phyloP scores from a whole-genome alignment of 2,329 filamentous ascomycete genomes.

The Septoria petroselini region DNA sequence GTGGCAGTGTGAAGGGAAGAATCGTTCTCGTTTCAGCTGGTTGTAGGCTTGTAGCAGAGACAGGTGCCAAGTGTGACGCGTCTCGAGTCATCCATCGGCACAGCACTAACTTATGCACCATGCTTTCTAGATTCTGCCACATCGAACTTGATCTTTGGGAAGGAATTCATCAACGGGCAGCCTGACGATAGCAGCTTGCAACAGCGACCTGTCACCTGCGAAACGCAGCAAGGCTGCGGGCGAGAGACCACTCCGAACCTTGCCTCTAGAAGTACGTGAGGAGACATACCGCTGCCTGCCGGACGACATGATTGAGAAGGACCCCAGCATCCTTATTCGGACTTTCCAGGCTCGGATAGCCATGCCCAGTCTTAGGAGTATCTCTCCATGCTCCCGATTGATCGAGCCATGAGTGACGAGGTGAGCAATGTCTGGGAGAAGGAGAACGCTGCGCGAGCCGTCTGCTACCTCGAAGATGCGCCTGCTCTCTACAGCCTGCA shows the following conservation, averaged over 20 bases:
- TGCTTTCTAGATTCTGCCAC: too few species aligned
- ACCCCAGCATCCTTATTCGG: not conserved
- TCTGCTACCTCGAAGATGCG: slow-evolving; percentile 2
- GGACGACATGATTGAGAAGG: not conserved
- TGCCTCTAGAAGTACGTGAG: not conserved
- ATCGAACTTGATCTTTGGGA: too few species aligned
- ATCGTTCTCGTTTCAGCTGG: too few species aligned
- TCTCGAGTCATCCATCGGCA: too few species aligned
- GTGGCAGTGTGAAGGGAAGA: too few species aligned
- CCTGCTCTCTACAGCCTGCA: not conserved
- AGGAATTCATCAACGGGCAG: too few species aligned
- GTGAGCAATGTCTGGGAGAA: not conserved
- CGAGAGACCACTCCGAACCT: not conserved
- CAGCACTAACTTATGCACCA: too few species aligned
- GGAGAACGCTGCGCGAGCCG: not conserved
- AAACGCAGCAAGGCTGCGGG: not conserved
- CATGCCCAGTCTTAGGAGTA: not conserved
- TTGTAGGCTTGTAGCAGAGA: too few species aligned
- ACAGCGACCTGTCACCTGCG: too few species aligned
- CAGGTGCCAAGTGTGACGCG: too few species aligned
- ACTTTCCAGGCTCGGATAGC: not conserved
- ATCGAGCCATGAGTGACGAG: not conserved
- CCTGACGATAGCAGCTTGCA: too few species aligned
- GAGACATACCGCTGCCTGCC: not conserved
- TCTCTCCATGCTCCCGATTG: not conserved